phyloP scores from a whole-genome alignment of 805 yeast species.

The Candida argentea region DNA sequence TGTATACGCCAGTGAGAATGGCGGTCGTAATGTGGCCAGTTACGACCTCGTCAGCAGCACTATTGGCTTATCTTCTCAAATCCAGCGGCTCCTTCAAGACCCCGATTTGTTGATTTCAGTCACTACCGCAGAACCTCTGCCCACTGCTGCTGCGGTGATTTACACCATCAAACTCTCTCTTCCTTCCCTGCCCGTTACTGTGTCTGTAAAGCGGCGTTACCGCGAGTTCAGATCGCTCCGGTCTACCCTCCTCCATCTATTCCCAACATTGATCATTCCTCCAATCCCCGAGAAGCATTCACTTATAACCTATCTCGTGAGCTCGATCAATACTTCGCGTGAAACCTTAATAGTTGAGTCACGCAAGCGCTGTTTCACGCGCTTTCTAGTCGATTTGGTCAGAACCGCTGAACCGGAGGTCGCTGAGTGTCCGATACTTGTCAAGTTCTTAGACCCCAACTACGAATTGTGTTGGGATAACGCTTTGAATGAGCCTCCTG shows the following conservation, averaged over 20 bases:
- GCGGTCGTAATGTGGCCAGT: slow-evolving; percentile 1
- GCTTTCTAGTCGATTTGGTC: slow-evolving; percentile 32
- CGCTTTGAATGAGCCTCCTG: slow-evolving; percentile 38
- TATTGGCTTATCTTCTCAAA: slow-evolving; percentile 19
- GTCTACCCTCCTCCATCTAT: slow-evolving; percentile 26
- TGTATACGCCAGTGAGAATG: slow-evolving; percentile 14
- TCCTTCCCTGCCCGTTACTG: slow-evolving; percentile 6
- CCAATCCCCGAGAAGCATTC: slow-evolving; percentile 41
- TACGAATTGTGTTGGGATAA: slow-evolving; percentile 42
- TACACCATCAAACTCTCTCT: slow-evolving; percentile 23
- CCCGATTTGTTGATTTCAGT: slow-evolving; percentile 19
- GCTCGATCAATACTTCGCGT: slow-evolving; percentile 27
- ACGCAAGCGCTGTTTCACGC: slow-evolving; percentile 35
- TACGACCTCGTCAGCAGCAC: slow-evolving; percentile 20
- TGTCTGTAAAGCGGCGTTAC: slow-evolving; percentile 31
- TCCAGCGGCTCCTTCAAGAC: slow-evolving; percentile 19
- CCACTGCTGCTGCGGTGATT: slow-evolving; percentile 27
- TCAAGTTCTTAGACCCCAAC: slow-evolving; percentile 41
- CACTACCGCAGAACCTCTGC: slow-evolving; percentile 24
- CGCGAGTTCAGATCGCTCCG: slow-evolving; percentile 35
- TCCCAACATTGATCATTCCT: slow-evolving; percentile 30
- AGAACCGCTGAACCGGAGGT: slow-evolving; percentile 20
- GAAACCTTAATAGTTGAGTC: slow-evolving; percentile 34
- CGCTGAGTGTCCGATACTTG: slow-evolving; percentile 26
- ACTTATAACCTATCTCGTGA: slow-evolving; percentile 30